Evolutionary conservation across 495 filamentous ascomycete genomes (phyloP), one percentile per base, ranked within the genome.

Genomic region (Entonaema liquescens): DNA sequence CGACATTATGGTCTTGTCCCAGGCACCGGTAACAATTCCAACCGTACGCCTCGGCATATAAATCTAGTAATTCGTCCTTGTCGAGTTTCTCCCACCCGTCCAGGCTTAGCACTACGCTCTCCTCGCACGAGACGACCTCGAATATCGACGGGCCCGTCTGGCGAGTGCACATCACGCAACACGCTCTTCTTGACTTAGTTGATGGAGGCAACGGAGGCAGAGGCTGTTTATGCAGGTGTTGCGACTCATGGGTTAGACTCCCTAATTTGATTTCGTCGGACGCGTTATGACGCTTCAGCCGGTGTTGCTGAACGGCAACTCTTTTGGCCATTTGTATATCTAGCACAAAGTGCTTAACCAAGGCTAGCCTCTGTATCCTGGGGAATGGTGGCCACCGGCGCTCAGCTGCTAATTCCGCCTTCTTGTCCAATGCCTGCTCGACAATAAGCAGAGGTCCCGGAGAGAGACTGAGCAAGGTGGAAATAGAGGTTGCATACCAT

Each of bases 241-340:
- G 69, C 2, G 69, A 72, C 36, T 72, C 69, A 29, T 67, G 54
- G 11, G 59, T 72, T 36, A 67, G 47, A 29, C 69, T 64, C 5
- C 59, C 64, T 26, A 72, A n/a, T 17, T 55, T 67, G 38, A 64
- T 23, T 23, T 40, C 31, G 35, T 55, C 53, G 23, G 64, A 67
- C 15, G 69, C 63, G 23, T 72, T 54, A 23, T 67, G 21, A 15
- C 54, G 69, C 54, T 59, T 72, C 17, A 67, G 15, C 0, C 69
- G 69, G 15, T 72, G 64, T 23, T 59, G 21, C 23, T 72, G 69
- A 54, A 72, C 59, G 3, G 63, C 69, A 15, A 72, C 69, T 21
- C 69, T 31, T n/a, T 72, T 72, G 3, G 69, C 63, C 64, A 72
- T 72, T 23, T 72, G 69, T 17, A 67, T 53, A 13, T 72, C 69